phyloP scores from a whole-genome alignment of 2,329 filamentous ascomycete genomes.

The Cercospora beticola region DNA sequence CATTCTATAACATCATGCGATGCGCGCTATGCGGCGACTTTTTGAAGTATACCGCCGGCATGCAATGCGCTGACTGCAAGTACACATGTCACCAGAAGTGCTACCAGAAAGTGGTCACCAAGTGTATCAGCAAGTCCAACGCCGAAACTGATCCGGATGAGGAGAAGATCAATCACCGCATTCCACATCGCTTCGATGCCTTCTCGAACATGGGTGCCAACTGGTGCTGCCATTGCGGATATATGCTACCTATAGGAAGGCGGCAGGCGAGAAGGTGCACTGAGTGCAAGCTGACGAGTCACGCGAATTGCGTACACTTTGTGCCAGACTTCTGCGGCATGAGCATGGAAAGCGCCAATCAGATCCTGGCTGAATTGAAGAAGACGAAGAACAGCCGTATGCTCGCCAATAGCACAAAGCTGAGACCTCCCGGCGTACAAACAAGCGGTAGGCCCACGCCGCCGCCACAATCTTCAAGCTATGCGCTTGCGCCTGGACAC shows the following conservation, averaged over 20 bases:
- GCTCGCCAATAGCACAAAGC: constrained; percentile 47
- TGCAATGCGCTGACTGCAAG: constrained; percentile 99
- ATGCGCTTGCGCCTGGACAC: constrained; percentile 34
- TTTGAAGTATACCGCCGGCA: constrained; percentile 95
- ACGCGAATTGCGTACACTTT: constrained; percentile 87
- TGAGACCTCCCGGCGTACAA: constrained; percentile 51
- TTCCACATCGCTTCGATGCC: constrained; percentile 94
- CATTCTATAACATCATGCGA: constrained; percentile 99
- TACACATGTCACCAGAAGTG: constrained; percentile 99
- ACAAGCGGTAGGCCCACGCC: constrained; percentile 48
- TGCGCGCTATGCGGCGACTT: constrained; percentile 97
- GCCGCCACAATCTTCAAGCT: constrained; percentile 42
- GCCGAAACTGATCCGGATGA: constrained; percentile 97
- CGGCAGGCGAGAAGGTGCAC: constrained; percentile 93
- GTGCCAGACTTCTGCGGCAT: constrained; percentile 99
- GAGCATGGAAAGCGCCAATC: constrained; percentile 95
- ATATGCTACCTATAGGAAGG: constrained; percentile 88
- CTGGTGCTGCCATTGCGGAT: constrained; percentile 99
- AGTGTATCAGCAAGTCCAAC: constrained; percentile 99
- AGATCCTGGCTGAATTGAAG: constrained; percentile 84
- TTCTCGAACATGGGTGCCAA: constrained; percentile 98
- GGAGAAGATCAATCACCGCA: constrained; percentile 99
- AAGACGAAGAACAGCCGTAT: constrained; percentile 63
- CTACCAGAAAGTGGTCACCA: constrained; percentile 93
- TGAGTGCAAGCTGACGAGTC: constrained; percentile 91